Percentiles rank a stretch among this genome's conserved stretches.
phyloP scores from a whole-genome alignment of 306 rosid genomes.

The Acacia acuminata region DNA sequence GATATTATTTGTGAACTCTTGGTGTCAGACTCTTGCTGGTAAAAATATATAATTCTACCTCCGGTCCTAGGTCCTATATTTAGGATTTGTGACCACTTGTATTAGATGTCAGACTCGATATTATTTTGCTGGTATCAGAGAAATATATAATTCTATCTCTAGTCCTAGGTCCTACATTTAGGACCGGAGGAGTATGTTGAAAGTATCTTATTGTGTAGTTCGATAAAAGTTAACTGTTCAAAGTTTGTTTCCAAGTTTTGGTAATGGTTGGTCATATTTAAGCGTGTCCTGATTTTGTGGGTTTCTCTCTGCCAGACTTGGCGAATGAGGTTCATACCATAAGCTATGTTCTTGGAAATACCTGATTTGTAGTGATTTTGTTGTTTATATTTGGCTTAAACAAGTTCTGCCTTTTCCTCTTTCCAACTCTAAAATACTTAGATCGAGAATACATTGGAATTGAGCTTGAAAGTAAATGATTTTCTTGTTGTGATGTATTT shows the following conservation, averaged over 20 bases:
- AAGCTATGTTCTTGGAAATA: background rate
- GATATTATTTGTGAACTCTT: background rate
- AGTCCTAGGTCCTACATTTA: too few species aligned
- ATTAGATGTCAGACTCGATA: background rate
- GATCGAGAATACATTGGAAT: background rate
- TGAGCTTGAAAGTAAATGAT: background rate
- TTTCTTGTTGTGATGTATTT: background rate
- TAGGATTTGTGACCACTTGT: background rate
- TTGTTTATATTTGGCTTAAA: background rate
- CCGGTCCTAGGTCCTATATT: too few species aligned
- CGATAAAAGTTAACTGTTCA: background rate
- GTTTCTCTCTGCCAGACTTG: background rate
- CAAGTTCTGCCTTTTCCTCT: background rate
- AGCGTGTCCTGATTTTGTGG: background rate
- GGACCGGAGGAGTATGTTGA: too few species aligned
- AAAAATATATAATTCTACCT: background rate
- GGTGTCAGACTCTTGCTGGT: background rate
- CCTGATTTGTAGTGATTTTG: background rate
- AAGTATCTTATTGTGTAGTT: background rate
- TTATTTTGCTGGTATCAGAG: background rate
- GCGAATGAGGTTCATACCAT: background rate
- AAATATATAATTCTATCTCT: background rate
- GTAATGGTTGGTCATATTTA: background rate
- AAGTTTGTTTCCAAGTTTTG: background rate
- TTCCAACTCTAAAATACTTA: background rate